Percentiles rank a stretch among this genome's conserved stretches.
Evolutionary conservation across 2,329 filamentous ascomycete genomes (phyloP).

Genomic region (Colletotrichum lentis): DNA sequence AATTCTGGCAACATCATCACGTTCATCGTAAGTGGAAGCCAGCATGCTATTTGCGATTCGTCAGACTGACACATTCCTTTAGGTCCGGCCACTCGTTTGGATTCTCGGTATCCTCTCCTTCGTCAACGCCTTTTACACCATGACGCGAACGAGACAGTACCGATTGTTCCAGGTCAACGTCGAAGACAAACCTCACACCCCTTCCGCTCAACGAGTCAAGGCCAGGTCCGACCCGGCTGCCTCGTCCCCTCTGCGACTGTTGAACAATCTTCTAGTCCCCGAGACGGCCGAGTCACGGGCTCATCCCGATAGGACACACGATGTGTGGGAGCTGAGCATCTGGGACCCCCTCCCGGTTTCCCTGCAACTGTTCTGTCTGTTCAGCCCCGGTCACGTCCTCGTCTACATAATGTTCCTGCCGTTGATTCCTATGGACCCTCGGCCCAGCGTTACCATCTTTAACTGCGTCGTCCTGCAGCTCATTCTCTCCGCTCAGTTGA

Average conservation of each 20-base stretch:
- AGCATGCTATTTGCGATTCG: neutral
- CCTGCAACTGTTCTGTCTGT: constrained; percentile 83
- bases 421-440: constrained; percentile 75
- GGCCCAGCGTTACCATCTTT: constrained; percentile 85
- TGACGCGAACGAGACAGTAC: constrained; percentile 84
- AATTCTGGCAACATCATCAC: constrained; percentile 71
- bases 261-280: constrained; percentile 72
- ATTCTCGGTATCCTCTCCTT: constrained; percentile 71
- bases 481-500: constrained; percentile 79
- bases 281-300: constrained; percentile 82
- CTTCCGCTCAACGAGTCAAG: constrained; percentile 86
- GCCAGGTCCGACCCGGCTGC: constrained; percentile 84
- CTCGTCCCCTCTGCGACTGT: constrained; percentile 79
- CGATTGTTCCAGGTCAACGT: constrained; percentile 89
- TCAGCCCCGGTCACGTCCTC: constrained; percentile 92
- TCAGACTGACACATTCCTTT: constrained; percentile 31
- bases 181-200: constrained; percentile 77
- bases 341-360: constrained; percentile 93
- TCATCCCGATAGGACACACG: constrained; percentile 80
- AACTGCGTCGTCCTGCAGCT: constrained; percentile 80
- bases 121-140: constrained; percentile 81
- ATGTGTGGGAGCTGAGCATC: constrained; percentile 93
- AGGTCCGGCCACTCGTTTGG: constrained; percentile 78
- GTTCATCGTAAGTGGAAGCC: constrained; percentile 57
- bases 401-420: constrained; percentile 91